phyloP scores from a whole-genome alignment of 306 rosid species.

The Castanopsis chinensis region DNA sequence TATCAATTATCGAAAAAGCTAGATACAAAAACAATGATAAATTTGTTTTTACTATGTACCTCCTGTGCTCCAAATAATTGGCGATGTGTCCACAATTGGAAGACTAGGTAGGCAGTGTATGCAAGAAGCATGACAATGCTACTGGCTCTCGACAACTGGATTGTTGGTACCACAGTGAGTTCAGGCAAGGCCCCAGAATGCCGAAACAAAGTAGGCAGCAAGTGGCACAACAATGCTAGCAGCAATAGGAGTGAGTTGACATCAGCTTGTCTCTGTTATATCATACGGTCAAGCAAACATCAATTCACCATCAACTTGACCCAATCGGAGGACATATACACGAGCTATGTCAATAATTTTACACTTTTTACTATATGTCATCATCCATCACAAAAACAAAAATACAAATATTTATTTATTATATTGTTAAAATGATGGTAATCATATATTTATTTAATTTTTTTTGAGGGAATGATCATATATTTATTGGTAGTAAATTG shows the following conservation, averaged over 20 bases:
- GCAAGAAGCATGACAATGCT: slow-evolving; percentile 79
- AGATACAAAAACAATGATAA: background rate
- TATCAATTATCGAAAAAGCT: too few species aligned
- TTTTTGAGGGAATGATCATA: too few species aligned
- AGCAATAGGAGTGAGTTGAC: slow-evolving; percentile 71
- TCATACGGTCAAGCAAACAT: background rate
- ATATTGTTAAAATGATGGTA: too few species aligned
- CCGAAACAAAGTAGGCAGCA: slow-evolving; percentile 66
- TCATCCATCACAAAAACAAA: background rate
- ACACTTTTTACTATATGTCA: too few species aligned
- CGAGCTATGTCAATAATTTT: too few species aligned
- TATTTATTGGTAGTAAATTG: too few species aligned
- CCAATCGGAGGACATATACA: background rate
- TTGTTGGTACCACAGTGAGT: slow-evolving; percentile 30
- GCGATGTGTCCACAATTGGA: slow-evolving; percentile 87
- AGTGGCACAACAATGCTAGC: slow-evolving; percentile 70
- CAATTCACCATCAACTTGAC: slow-evolving; percentile 5
- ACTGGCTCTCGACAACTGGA: slow-evolving; percentile 66
- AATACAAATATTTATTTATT: background rate
- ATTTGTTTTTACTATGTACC: slow-evolving; percentile 21
- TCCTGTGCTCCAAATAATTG: slow-evolving; percentile 63
- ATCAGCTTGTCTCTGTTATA: slow-evolving; percentile 80
- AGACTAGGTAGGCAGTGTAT: slow-evolving; percentile 63
- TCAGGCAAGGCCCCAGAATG: slow-evolving; percentile 38
- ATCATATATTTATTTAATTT: too few species aligned